A percentile compares a stretch with the other conserved stretches of the same genome.
Evolutionary conservation across 257 asterid species (phyloP).

Genomic region (Scutellaria galericulata): DNA sequence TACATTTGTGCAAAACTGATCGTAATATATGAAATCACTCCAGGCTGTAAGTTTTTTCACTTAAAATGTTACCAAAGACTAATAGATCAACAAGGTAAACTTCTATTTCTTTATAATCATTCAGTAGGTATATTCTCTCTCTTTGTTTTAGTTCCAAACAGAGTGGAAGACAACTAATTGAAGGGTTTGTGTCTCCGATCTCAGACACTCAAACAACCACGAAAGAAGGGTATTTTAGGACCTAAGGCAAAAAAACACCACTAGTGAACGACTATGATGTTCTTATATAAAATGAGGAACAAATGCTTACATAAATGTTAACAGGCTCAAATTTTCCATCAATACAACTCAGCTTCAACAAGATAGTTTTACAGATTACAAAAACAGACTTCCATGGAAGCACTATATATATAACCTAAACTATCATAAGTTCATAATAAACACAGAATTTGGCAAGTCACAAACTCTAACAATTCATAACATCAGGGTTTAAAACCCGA

Average conservation of each 20-base stretch:
- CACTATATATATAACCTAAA: not conserved
- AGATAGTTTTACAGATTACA: conserved; percentile 12
- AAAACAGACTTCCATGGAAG: conserved; percentile 1
- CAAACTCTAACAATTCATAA: not conserved
- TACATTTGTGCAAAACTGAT: not conserved
- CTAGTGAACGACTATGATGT: not conserved
- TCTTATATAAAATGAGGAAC: not conserved
- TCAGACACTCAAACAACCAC: not conserved
- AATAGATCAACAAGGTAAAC: conserved; percentile 17
- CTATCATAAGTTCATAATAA: not conserved
- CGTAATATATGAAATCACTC: conserved; percentile 7
- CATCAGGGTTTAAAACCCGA: not conserved
- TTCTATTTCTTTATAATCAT: not conserved
- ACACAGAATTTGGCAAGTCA: not conserved
- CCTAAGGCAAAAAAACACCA: too few relatives aligned
- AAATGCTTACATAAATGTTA: not conserved
- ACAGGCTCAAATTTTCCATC: not conserved
- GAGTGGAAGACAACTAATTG: conserved; percentile 12
- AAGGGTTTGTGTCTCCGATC: not conserved
- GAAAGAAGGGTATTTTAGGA: not conserved
- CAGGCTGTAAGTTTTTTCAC: conserved; percentile 1
- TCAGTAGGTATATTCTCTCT: not conserved
- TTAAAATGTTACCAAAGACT: conserved; percentile 8
- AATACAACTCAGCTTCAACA: conserved; percentile 14
- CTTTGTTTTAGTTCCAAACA: conserved; percentile 11